Base-by-base conservation (phyloP, 768 basidiomycete genomes). In the Kwoniella pini region DNA sequence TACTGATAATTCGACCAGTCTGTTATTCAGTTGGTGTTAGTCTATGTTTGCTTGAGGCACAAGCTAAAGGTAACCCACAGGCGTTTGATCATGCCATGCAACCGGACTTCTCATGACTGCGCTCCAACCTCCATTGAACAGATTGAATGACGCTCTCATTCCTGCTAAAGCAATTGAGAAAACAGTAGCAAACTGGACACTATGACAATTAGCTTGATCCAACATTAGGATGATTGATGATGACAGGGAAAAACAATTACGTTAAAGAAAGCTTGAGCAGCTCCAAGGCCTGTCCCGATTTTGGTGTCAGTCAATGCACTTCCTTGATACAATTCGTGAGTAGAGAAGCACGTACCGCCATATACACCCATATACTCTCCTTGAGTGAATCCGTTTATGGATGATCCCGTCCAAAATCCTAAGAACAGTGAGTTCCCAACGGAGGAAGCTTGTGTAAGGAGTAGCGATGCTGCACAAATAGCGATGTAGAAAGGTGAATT, bases 11-110 rank as follows among this genome's bases (percentile, higher is more conserved):
- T 12, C 77, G 65, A 13, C 75, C 74, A 26, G 54, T 65, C 64
- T 64, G 40, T 0, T n/a, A n/a, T n/a, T n/a, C n/a, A n/a, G n/a
- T n/a, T n/a, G n/a, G n/a, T n/a, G n/a, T n/a, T n/a, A n/a, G n/a
- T n/a, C n/a, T n/a, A n/a, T n/a, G n/a, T n/a, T n/a, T n/a, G n/a
- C n/a, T n/a, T 36, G 33, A 7, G 33, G 33, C 33, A 15, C 15
- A 7, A 7, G 7, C 7, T 15, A 7, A 36, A 36, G 7, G 33
- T 7, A 15, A 65, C 57, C 62, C 53, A 65, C 63, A 19, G 63
- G 63, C 0, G 87, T 88, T 0, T 85, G 86, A 71, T 89, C 88
- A 69, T 88, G 89, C 80, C 88, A 89, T 1, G 85, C 82, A 0
- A 82, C 72, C 0, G 87, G 85, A 6, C 86, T 86, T 2, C 82